Evolutionary conservation across 1,284 basidiomycete genomes (phyloP), one percentile per base, ranked within the genome.

Genomic region (Moesziomyces parantarcticus): DNA sequence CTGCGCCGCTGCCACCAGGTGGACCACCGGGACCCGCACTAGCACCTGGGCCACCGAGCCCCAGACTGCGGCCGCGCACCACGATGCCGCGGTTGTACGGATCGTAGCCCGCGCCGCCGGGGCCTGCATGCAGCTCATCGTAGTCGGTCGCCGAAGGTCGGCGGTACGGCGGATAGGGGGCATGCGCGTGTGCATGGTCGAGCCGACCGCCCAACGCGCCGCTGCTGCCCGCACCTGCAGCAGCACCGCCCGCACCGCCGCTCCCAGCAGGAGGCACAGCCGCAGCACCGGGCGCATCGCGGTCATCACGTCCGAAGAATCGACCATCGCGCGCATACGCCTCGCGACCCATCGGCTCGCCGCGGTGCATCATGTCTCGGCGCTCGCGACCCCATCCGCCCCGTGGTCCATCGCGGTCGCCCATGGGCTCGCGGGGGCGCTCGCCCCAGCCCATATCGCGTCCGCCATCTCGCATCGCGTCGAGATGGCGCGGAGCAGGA

Each of bases 391-490:
- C 57, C 44, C 52, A 49, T n/a, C 54, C 54, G n/a, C 54, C 47
- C n/a, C 57, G 43, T 5, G 45, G 13, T 14, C 29, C 11, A 21
- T 58, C 62, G 14, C 56, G 47, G 14, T 54, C 56, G 18, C 23
- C 43, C 43, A 55, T 22, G 3, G 36, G 36, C 5, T 55, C 62
- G 11, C 62, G 56, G 34, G 62, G 43, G 18, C 63, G 48, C 16
- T 66, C 65, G 32, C 55, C 58, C 65, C 65, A 68, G 18, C 65
- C 65, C 50, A 57, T 53, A 36, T 68, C 65, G 13, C 58, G 48
- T 2, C 50, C 51, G 21, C 49, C 44, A 20, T 52, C 53, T 8
- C 51, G 50, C 45, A 54, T 25, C 3, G 25, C 16, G 10, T 51
- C 43, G 22, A 49, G 47, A 23, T 50, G 48, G 34, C 52, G 49